Conservation (phyloP, 2,329 filamentous ascomycete species). For the Clonostachys chloroleuca region DNA sequence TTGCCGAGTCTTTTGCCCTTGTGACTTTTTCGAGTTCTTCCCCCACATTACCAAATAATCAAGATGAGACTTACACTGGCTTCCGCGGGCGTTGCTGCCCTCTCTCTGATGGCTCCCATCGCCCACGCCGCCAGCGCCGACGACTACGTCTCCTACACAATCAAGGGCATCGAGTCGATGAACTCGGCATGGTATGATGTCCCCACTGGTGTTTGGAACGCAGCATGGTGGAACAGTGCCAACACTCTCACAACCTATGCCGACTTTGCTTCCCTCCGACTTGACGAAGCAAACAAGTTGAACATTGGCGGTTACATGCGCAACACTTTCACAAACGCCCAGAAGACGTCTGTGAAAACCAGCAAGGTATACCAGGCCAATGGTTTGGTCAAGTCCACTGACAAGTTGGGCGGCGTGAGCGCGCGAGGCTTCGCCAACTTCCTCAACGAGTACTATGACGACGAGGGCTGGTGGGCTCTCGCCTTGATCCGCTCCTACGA, state of each 20-base stretch:
- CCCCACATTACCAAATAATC: background rate
- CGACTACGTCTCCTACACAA: conserved; percentile 24
- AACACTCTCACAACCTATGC: conserved; percentile 61
- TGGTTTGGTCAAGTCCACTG: conserved; percentile 30
- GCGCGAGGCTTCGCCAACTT: conserved; percentile 26
- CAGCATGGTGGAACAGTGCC: conserved; percentile 70
- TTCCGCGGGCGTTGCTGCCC: background rate
- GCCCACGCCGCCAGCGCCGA: conserved; percentile 8
- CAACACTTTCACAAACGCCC: conserved; percentile 41
- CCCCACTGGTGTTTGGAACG: conserved; percentile 57
- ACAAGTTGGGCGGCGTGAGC: conserved; percentile 19
- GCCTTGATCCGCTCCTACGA: conserved; percentile 54
- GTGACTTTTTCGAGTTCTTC: background rate
- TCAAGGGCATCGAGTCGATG: conserved; percentile 32
- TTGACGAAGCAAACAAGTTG: conserved; percentile 24
- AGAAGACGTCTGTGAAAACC: conserved; percentile 27
- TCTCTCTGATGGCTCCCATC: background rate
- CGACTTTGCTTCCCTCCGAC: conserved; percentile 39
- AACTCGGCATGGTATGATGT: conserved; percentile 57
- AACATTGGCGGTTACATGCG: conserved; percentile 32
- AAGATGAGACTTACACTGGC: background rate
- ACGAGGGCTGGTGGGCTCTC: conserved; percentile 62
- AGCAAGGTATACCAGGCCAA: conserved; percentile 26
- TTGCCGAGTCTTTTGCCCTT: background rate
- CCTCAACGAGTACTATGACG: conserved; percentile 52